Base-by-base conservation (phyloP, 2,329 filamentous ascomycete genomes). In the Didymella segeticola region DNA sequence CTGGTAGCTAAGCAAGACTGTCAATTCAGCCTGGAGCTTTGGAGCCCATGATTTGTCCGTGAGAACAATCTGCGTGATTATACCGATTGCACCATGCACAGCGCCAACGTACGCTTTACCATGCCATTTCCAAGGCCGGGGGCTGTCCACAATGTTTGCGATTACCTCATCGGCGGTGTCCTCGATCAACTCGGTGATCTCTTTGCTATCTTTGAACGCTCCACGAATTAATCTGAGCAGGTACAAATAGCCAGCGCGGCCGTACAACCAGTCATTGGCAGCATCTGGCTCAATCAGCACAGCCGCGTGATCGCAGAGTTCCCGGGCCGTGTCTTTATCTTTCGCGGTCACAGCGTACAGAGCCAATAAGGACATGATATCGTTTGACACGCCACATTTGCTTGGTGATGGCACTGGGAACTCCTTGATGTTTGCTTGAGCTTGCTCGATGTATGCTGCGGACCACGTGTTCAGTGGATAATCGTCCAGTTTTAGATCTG, bases 241-340 rank as follows among this genome's bases (percentile, higher is more conserved):
- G 67, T 90, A 90, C 20, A 91, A 77, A 47, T 86, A 83, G 0
- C 88, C 88, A 1, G 88, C 85, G 10, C 86, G 81, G 5, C 89
- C 89, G 67, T 87, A 86, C 5, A 89, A 74, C 71, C 87, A 82
- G 65, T 90, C 88, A 47, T 88, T 85, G 36, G 78, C 77, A 22
- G 81, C 80, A 2, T 78, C 77, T 7, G 64, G 63, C 43, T 79
- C 75, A 10, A 78, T 70, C 42, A 79, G 80, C 39, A 83, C 78
- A 6, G 70, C 76, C 9, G 77, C 72, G 63, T 80, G 80, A 59
- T 80, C 77, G 69, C 79, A 81, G n/a, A 82, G 72, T 55, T 80
- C 76, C 45, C 73, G 73, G 10, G 78, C 80, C 57, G 80, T 80
- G 22, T 81, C 79, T 14, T 70, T 66, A 53, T 82, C 80, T 59